These are phyloP conservation scores for Ceratobasidium sp. DNA, from an alignment of 1,284 basidiomycete genomes.

Conservation along the genomic window DNA sequence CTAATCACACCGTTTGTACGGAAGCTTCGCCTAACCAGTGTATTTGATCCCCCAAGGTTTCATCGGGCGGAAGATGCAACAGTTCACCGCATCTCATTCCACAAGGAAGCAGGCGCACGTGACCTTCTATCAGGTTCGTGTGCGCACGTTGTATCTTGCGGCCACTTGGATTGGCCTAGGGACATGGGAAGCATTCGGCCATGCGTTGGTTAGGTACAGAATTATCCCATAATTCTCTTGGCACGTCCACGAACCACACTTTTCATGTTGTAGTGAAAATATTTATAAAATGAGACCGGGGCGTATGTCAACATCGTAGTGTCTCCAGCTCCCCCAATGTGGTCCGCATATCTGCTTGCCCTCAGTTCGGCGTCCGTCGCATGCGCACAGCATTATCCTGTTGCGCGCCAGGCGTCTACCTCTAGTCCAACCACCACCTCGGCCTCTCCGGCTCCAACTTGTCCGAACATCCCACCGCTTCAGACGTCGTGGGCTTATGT, in stretches of 20 bases:
- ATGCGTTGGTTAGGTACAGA: constrained; percentile 16
- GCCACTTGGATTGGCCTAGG: constrained; percentile 20
- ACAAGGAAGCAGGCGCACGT: constrained; percentile 25
- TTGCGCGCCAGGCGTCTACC: constrained; percentile 27
- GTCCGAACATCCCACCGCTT: constrained; percentile 16
- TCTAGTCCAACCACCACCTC: not conserved
- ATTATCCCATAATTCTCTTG: constrained; percentile 7
- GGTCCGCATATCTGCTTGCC: constrained; percentile 33
- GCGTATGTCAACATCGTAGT: not conserved
- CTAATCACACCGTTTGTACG: no score
- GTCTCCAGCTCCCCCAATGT: constrained; percentile 10
- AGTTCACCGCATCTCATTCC: not conserved
- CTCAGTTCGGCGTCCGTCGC: constrained; percentile 36
- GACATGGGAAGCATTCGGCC: not conserved
- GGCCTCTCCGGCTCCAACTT: constrained; percentile 28
- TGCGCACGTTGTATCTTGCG: constrained; percentile 19
- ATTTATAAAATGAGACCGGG: not conserved
- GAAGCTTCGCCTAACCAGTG: not conserved
- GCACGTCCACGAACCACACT: constrained; percentile 2
- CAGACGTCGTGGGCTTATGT: constrained; percentile 45
- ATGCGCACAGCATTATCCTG: constrained; percentile 35
- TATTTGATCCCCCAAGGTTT: not conserved
- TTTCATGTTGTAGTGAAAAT: not conserved
- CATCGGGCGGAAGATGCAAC: not conserved
- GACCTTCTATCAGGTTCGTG: constrained; percentile 26